A percentile compares a stretch with the other conserved stretches of the same genome.
Evolutionary conservation across 2,329 filamentous ascomycete species (phyloP).

Genomic region (Bisporella sp.): DNA sequence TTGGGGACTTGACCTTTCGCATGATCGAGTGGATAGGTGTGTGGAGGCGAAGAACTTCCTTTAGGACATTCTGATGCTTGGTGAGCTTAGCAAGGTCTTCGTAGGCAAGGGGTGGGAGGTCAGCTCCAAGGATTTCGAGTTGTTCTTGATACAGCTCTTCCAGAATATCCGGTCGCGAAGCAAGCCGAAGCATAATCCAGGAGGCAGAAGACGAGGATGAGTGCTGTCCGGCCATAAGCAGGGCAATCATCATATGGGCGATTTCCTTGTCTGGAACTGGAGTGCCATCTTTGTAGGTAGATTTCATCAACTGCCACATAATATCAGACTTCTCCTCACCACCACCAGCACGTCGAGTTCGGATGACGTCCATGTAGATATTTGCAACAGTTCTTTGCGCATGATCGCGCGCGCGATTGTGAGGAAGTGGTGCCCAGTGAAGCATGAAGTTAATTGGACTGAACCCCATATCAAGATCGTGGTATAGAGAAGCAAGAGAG

Average conservation of each 20-base stretch:
- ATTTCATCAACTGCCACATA: conserved; percentile 86
- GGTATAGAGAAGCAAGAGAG: conserved; percentile 74
- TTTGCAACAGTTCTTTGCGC: conserved; percentile 76
- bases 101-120: conserved; percentile 68
- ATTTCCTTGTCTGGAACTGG: conserved; percentile 77
- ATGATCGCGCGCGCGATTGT: conserved; percentile 73
- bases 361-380: conserved; percentile 77
- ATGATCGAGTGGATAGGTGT: conserved; percentile 94
- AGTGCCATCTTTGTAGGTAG: conserved; percentile 75
- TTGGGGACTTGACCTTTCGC: conserved; percentile 83
- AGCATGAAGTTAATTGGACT: conserved; percentile 85
- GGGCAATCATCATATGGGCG: conserved; percentile 89
- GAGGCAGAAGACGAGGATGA: conserved; percentile 77
- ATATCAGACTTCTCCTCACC: conserved; percentile 61
- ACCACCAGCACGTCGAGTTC: conserved; percentile 49
- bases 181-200: conserved; percentile 80
- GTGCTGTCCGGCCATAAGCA: conserved; percentile 89
- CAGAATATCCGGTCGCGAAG: conserved; percentile 67
- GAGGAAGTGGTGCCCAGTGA: conserved; percentile 82
- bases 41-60: conserved; percentile 86
- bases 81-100: conserved; percentile 74
- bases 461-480: conserved; percentile 87
- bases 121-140: conserved; percentile 60
- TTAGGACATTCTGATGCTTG: conserved; percentile 77
- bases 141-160: conserved; percentile 84